Evolutionary conservation across 257 asterid species (phyloP), one percentile per base, ranked within the genome.

Genomic region (Solanum microdontum): DNA sequence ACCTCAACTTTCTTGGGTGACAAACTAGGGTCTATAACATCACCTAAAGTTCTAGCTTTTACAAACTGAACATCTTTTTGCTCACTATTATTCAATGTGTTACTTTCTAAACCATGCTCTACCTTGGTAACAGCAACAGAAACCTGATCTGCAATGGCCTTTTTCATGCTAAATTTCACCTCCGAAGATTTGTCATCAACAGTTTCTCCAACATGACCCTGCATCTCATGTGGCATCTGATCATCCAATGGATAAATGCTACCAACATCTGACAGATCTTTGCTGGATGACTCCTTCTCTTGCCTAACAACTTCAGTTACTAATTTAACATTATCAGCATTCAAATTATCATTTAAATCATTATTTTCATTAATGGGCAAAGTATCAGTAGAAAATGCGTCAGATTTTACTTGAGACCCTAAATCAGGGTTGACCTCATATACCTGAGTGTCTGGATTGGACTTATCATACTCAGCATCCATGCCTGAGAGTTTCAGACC

Each of bases 381-480:
- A 88, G 69, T 74, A 89, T 91, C 91, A 91, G 87, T 70, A 88
- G 88, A 84, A 89, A 89, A 86, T 86, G 89, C 73, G 64, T 89
- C 90, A 86, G 87, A 89, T 37, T 90, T 88, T 89, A 90, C 89
- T 89, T 87, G 89, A 86, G 87, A 91, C 91, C 91, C 91, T 88
- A 89, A 87, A 86, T 84, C 87, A 77, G 84, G 55, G 90, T 90
- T 89, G 90, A 91, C 88, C 87, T 91, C 90, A 86, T 83, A 76
- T 89, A 89, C 90, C 88, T 88, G 89, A 83, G 87, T 82, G 87
- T 83, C 83, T 83, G 89, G 82, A 45, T 84, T 43, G 88, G 90
- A 82, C 64, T 86, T 77, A 34, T 84, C 75, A 87, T 28, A 82
- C 75, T 64, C 86, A 45, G 87, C 89, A 86, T 86, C 90, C 87